Evolutionary conservation across 2,329 filamentous ascomycete species (phyloP).

Genomic region (Verticillium dahliae): DNA sequence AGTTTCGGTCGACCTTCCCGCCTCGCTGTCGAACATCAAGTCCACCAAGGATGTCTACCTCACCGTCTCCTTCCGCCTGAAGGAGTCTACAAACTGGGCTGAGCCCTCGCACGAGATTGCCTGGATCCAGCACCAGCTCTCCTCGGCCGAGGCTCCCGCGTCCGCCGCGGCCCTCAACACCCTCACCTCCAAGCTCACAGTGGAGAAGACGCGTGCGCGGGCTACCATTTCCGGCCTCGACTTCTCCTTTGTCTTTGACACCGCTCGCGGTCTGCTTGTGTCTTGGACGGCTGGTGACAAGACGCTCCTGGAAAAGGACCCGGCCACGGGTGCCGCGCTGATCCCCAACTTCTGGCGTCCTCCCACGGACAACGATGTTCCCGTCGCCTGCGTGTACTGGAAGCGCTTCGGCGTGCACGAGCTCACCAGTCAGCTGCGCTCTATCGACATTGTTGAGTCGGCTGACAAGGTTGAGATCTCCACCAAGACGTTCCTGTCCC

Average conservation of each 20-base stretch:
- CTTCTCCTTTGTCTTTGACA: constrained; percentile 37
- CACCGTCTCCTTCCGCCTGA: constrained; percentile 35
- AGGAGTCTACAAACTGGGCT: constrained; percentile 41
- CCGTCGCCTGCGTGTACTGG: constrained; percentile 51
- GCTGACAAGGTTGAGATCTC: constrained; percentile 27
- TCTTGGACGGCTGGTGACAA: constrained; percentile 29
- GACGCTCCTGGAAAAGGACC: constrained; percentile 26
- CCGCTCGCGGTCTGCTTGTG: constrained; percentile 33
- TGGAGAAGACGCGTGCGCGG: constrained; percentile 16
- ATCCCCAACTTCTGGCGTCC: constrained; percentile 54
- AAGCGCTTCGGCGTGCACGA: constrained; percentile 40
- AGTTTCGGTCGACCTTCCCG: constrained; percentile 24
- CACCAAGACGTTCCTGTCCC: constrained; percentile 40
- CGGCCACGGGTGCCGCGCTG: constrained; percentile 28
- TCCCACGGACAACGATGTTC: constrained; percentile 58
- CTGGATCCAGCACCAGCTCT: constrained; percentile 42
- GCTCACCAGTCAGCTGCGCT: constrained; percentile 39
- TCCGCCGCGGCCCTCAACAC: constrained; percentile 6
- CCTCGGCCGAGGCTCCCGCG: constrained; percentile 13
- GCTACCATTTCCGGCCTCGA: constrained; percentile 21
- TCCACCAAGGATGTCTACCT: constrained; percentile 34
- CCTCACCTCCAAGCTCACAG: constrained; percentile 13
- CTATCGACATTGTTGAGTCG: constrained; percentile 21
- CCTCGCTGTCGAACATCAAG: constrained; percentile 17
- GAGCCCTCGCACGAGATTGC: constrained; percentile 46